phyloP scores from a whole-genome alignment of 352 stramenopile species.

The Salisapilia sapeloensis region DNA sequence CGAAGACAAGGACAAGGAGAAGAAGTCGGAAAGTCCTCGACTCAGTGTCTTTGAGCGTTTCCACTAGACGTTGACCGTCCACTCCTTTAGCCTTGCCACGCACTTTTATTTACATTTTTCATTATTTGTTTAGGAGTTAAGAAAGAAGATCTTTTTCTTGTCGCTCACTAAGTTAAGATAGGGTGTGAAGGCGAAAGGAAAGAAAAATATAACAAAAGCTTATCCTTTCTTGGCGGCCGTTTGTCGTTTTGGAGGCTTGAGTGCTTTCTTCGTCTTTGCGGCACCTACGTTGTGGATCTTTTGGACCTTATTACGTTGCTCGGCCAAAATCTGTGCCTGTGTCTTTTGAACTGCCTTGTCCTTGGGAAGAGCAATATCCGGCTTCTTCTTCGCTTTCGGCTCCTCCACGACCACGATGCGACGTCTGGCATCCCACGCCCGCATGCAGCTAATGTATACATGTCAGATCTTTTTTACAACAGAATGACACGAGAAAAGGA shows the following conservation, averaged over 20 bases:
- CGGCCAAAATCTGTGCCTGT: slow-evolving; percentile 63
- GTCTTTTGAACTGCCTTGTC: slow-evolving; percentile 37
- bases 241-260: slow-evolving; percentile 46
- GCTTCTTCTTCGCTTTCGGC: slow-evolving; percentile 56
- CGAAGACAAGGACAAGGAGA: slow-evolving; percentile 11
- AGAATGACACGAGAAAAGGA: slow-evolving; percentile 4
- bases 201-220: neutral
- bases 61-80: too few relatives aligned
- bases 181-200: neutral
- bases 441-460: slow-evolving; percentile 14
- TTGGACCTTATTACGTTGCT: slow-evolving; percentile 45
- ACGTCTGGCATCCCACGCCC: slow-evolving; percentile 28
- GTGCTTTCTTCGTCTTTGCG: slow-evolving; percentile 19
- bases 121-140: too few relatives aligned
- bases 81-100: too few relatives aligned
- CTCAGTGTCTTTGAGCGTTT: slow-evolving; percentile 75
- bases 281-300: slow-evolving; percentile 45
- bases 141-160: too few relatives aligned
- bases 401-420: slow-evolving; percentile 42
- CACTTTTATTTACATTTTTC: too few relatives aligned
- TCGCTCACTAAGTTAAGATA: too few relatives aligned
- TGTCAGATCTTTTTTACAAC: slow-evolving; percentile 1
- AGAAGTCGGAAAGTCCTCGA: slow-evolving; percentile 30
- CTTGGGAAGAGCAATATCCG: slow-evolving; percentile 47
- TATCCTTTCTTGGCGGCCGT: neutral